Evolutionary conservation across 2,329 filamentous ascomycete species (phyloP).

Genomic region (Rutstroemia sp.): DNA sequence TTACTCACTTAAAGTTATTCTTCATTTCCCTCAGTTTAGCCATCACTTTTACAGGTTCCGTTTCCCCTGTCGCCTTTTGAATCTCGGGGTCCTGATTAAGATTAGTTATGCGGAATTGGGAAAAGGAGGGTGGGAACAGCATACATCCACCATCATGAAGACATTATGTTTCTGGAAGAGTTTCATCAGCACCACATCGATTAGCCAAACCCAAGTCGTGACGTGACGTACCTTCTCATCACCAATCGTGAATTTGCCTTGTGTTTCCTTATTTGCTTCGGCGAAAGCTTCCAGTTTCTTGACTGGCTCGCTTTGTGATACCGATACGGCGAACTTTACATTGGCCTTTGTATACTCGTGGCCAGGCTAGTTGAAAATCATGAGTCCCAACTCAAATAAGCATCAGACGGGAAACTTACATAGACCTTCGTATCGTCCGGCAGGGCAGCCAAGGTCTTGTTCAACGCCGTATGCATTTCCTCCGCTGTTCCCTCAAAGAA

Average conservation of each 20-base stretch:
- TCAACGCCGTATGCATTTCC: conserved; percentile 91
- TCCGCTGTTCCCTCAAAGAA: conserved; percentile 90
- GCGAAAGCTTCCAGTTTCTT: conserved; percentile 72
- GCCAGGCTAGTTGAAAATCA: conserved; percentile 54
- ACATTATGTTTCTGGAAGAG: conserved; percentile 72
- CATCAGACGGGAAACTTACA: conserved; percentile 42
- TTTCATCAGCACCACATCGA: conserved; percentile 11
- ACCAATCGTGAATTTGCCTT: conserved; percentile 92
- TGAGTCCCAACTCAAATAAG: conserved; percentile 5
- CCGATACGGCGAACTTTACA: conserved; percentile 75
- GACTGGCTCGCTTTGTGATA: conserved; percentile 67
- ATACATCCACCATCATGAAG: conserved; percentile 82
- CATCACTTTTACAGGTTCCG: conserved; percentile 78
- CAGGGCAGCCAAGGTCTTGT: conserved; percentile 70
- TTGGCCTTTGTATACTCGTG: conserved; percentile 99
- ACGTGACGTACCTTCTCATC: conserved; percentile 77
- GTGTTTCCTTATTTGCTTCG: conserved; percentile 75
- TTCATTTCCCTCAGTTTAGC: conserved; percentile 82
- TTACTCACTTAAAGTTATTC: conserved; percentile 45
- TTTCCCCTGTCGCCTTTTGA: conserved; percentile 76
- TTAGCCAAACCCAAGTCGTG: neutral
- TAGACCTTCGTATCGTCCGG: conserved; percentile 91
- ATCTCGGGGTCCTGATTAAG: conserved; percentile 64
- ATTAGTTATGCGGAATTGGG: conserved; percentile 9
- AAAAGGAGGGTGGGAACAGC: conserved; percentile 23